phyloP scores from a whole-genome alignment of 495 filamentous ascomycete species.

The Cercophora newfieldiana region DNA sequence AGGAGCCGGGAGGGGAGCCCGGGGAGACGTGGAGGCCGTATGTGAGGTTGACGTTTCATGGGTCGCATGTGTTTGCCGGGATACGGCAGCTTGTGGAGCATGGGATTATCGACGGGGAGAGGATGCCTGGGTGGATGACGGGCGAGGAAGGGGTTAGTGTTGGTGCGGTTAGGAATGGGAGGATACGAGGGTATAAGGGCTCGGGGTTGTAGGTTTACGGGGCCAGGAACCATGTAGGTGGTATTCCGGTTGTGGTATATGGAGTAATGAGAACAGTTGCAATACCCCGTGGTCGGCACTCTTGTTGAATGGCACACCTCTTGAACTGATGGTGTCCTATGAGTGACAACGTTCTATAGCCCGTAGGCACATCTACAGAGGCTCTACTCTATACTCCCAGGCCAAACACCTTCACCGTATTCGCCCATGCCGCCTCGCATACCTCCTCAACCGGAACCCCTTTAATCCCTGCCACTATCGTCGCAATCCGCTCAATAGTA shows the following conservation, averaged over 20 bases:
- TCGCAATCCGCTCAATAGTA: constrained; percentile 79
- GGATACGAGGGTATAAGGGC: constrained; percentile 52
- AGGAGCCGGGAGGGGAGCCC: constrained; percentile 31
- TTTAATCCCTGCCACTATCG: constrained; percentile 82
- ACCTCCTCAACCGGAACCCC: constrained; percentile 76
- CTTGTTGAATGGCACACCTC: no score
- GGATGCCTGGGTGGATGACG: constrained; percentile 89
- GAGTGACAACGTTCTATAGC: not conserved
- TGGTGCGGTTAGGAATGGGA: constrained; percentile 64
- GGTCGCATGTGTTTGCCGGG: constrained; percentile 78
- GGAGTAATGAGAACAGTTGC: no score
- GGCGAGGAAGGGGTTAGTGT: constrained; percentile 79
- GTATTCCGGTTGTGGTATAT: not conserved
- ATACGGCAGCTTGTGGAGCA: constrained; percentile 72
- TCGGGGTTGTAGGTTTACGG: constrained; percentile 31
- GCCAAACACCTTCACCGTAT: constrained; percentile 78
- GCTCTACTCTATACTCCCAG: constrained; percentile 50
- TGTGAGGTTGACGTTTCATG: constrained; percentile 67
- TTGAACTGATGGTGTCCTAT: no score
- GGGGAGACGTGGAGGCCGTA: constrained; percentile 53
- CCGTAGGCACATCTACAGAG: not conserved
- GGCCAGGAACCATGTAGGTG: not conserved
- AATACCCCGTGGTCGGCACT: no score
- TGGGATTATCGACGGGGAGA: constrained; percentile 69
- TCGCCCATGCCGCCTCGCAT: constrained; percentile 82